Percentiles rank a stretch among this genome's conserved stretches.
These are phyloP conservation scores for Auricularia sp. DNA, from an alignment of 768 basidiomycete genomes.

Conservation along the genomic window DNA sequence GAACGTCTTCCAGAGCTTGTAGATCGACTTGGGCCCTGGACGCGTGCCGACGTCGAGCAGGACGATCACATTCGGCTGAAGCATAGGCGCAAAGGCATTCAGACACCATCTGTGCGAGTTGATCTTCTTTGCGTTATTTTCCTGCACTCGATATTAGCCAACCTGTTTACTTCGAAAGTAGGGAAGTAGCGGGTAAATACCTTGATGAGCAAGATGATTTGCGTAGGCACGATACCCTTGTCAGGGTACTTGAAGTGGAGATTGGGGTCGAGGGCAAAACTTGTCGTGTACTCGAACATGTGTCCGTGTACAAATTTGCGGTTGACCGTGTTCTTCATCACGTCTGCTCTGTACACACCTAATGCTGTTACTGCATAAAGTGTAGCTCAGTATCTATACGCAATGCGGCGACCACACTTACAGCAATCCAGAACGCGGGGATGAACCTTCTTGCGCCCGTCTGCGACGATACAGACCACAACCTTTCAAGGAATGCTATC, in stretches of 20 bases:
- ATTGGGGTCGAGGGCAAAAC: slow-evolving; percentile 69
- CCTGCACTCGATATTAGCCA: slow-evolving; percentile 43
- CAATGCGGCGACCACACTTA: slow-evolving; percentile 9
- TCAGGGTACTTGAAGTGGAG: slow-evolving; percentile 82
- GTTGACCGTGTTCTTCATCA: slow-evolving; percentile 57
- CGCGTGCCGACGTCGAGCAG: slow-evolving; percentile 91
- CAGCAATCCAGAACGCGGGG: slow-evolving; percentile 73
- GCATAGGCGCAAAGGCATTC: slow-evolving; percentile 77
- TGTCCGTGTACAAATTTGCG: slow-evolving; percentile 63
- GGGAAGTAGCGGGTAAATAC: slow-evolving; percentile 24
- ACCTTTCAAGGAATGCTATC: slow-evolving; percentile 37
- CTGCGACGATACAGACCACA: slow-evolving; percentile 86
- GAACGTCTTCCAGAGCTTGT: slow-evolving; percentile 92
- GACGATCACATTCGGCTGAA: slow-evolving; percentile 87
- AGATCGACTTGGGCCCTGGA: slow-evolving; percentile 80
- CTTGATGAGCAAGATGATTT: slow-evolving; percentile 58
- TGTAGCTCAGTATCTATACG: background rate
- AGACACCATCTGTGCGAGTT: slow-evolving; percentile 98
- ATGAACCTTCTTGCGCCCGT: slow-evolving; percentile 65
- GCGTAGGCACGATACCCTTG: slow-evolving; percentile 90
- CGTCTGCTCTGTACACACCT: slow-evolving; percentile 71
- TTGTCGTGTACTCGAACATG: slow-evolving; percentile 81
- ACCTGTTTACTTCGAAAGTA: background rate
- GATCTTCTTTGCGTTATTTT: slow-evolving; percentile 94
- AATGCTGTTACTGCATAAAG: slow-evolving; percentile 56